A percentile compares a stretch with the other conserved stretches of the same genome.
Evolutionary conservation across 352 stramenopile species (phyloP).

Genomic region (Thalassiosira exigua): DNA sequence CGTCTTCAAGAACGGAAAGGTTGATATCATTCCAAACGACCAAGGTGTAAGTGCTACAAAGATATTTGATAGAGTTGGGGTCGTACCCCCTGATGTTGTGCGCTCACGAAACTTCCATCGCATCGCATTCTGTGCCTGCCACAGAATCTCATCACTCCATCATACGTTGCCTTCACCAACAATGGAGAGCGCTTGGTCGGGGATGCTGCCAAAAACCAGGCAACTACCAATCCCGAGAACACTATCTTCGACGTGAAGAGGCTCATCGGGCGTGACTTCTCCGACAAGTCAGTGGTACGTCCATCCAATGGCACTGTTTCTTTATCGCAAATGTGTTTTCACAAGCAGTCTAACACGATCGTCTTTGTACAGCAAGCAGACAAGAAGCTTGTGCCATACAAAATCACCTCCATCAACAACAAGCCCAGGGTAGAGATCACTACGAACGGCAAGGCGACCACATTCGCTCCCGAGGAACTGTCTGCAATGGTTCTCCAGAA

Average conservation of each 20-base stretch:
- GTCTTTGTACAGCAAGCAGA: conserved; percentile 22
- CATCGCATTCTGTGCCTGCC: conserved; percentile 56
- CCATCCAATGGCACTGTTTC: neutral
- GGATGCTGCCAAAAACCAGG: conserved; percentile 99
- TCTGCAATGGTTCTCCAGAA: conserved; percentile 99
- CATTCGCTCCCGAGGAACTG: conserved; percentile 98
- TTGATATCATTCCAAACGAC: conserved; percentile 97
- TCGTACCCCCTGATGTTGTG: too few species aligned
- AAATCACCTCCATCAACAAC: conserved; percentile 93
- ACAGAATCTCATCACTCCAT: conserved; percentile 97
- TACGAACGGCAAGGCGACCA: conserved; percentile 88
- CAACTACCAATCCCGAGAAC: conserved; percentile 98
- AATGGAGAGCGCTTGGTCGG: conserved; percentile 97
- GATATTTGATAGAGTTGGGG: too few species aligned
- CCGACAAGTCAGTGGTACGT: conserved; percentile 93
- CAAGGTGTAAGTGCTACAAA: too few species aligned
- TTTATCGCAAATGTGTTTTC: neutral
- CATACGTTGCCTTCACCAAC: conserved; percentile 96
- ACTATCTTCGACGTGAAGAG: conserved; percentile 99
- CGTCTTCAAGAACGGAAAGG: conserved; percentile 96
- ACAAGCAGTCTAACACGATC: neutral
- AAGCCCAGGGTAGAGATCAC: conserved; percentile 93
- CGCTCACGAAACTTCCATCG: neutral
- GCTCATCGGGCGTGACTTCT: conserved; percentile 96
- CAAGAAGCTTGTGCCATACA: conserved; percentile 90